These are phyloP conservation scores for Filosporella fistucella DNA, from an alignment of 495 filamentous ascomycete genomes.

Conservation along the genomic window DNA sequence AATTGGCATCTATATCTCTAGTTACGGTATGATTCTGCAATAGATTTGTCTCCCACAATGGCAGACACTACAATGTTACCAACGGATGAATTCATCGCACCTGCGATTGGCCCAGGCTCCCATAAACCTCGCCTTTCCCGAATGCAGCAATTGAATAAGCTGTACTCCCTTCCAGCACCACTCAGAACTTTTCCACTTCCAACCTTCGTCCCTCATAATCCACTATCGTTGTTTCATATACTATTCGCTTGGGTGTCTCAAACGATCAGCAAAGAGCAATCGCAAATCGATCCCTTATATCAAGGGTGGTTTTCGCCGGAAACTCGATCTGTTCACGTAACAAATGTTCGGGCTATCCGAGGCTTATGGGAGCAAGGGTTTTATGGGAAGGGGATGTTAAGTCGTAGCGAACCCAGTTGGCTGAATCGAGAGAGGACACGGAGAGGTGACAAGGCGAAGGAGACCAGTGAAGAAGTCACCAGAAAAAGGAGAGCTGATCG, in stretches of 20 bases:
- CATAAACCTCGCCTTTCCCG: constrained; percentile 17
- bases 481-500: constrained; percentile 71
- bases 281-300: constrained; percentile 63
- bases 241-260: constrained; percentile 72
- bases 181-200: constrained; percentile 78
- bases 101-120: constrained; percentile 4
- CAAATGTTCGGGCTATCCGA: constrained; percentile 65
- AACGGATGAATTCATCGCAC: background rate
- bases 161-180: constrained; percentile 78
- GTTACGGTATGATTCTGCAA: too few species aligned
- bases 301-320: constrained; percentile 70
- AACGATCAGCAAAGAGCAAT: constrained; percentile 56
- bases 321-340: constrained; percentile 82
- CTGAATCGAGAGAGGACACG: constrained; percentile 73
- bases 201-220: constrained; percentile 85
- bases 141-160: constrained; percentile 49
- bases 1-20: too few species aligned
- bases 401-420: constrained; percentile 93
- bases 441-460: constrained; percentile 51
- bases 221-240: constrained; percentile 77
- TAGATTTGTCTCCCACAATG: too few species aligned
- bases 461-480: constrained; percentile 78
- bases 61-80: constrained; percentile 15
- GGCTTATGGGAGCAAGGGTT: constrained; percentile 94
- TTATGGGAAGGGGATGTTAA: constrained; percentile 89